Evolutionary conservation across 2,329 filamentous ascomycete species (phyloP), one percentile per base, ranked within the genome.

Genomic region (Leptographium wingfieldii): DNA sequence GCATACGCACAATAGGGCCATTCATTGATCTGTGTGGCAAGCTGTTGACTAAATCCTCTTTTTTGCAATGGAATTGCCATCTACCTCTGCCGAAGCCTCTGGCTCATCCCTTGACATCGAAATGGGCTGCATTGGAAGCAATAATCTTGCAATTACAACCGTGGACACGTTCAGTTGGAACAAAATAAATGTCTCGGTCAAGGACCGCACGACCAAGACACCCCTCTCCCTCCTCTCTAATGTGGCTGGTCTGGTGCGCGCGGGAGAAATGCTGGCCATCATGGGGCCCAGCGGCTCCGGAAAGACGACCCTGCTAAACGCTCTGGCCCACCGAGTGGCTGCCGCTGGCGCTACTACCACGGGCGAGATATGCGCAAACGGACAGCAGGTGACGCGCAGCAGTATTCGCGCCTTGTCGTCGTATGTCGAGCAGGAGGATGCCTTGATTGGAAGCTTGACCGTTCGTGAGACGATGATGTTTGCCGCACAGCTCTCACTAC

Each of bases 391-490:
- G 3, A 77, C 82, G 1, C 71, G 76, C 9, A 69, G 75, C 9
- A 74, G 75, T 0, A 86, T 92, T 65, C 81, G 83, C 22, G 77
- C 81, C 55, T 77, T 92, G 56, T 86, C 82, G 59, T 83, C 83
- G 55, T 95, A 91, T 68, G 90, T 95, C 27, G 90, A 95, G 74
- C 90, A 95, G 70, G 89, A 95, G 65, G 90, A 95, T 74, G 86
- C 88, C 1, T 77, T 95, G 14, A 87, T 92, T 57, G 90, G 90
- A 5, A 86, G 86, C 0, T 75, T 95, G 64, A 95, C 90, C 0
- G 88, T 92, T 10, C 77, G 80, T 33, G 90, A 95, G 74, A 95
- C 90, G 0, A 73, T 95, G 62, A 74, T 84, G 63, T 95, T 95
- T 70, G 86, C 88, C 0, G 87, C 89, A 0, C 80, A 86, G 33